Percentiles rank a stretch among this genome's conserved stretches.
Evolutionary conservation across 768 basidiomycete genomes (phyloP).

Genomic region (Wakefieldia striispora): DNA sequence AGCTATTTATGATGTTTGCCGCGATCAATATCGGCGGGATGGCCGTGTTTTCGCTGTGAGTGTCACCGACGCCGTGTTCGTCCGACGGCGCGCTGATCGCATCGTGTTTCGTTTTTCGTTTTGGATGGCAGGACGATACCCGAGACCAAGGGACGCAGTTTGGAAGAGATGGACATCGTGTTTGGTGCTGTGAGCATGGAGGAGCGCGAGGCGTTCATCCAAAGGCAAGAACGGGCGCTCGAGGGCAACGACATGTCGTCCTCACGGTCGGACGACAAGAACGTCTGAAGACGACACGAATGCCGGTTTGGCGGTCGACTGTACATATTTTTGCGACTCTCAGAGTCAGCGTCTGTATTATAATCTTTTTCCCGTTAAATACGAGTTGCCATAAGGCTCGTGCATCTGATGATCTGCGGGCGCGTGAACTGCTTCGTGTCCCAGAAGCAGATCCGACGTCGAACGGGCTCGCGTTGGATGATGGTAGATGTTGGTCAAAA

Average conservation of each 20-base stretch:
- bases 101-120: background rate
- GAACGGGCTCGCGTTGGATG: no score
- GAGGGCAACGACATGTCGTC: background rate
- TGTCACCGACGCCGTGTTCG: background rate
- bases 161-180: slow-evolving; percentile 57
- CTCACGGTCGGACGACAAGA: slow-evolving; percentile 1
- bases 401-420: no score
- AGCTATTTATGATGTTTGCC: slow-evolving; percentile 76
- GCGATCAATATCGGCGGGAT: slow-evolving; percentile 72
- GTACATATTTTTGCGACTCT: no score
- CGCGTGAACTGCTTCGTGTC: no score
- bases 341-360: no score
- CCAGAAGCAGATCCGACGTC: no score
- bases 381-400: no score
- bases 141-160: slow-evolving; percentile 56
- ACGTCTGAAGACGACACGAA: slow-evolving; percentile 4
- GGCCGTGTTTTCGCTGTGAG: slow-evolving; percentile 64
- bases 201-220: slow-evolving; percentile 52
- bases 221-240: slow-evolving; percentile 38
- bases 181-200: slow-evolving; percentile 59
- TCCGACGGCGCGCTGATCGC: background rate
- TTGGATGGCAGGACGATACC: slow-evolving; percentile 52
- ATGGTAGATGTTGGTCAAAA: no score
- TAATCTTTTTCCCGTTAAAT: no score
- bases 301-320: no score